Conservation (phyloP, 345 rosid species). For the Anacardium occidentale region DNA sequence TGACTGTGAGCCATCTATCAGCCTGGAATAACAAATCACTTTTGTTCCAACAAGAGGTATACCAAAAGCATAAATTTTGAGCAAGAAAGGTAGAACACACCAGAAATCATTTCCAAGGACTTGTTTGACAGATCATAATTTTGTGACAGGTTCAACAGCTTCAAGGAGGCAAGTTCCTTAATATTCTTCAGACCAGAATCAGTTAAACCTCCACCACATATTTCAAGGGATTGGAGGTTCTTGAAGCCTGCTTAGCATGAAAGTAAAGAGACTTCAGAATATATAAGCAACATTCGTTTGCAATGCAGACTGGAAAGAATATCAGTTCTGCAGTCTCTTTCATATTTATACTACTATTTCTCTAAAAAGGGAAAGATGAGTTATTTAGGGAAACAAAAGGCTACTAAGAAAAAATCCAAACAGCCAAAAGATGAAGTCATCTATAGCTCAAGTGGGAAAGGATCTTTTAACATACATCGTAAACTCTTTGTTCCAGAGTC, state of each 20-base stretch:
- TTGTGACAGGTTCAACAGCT: slow-evolving; percentile 50
- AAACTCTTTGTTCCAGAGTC: slow-evolving; percentile 59
- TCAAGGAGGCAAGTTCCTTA: slow-evolving; percentile 45
- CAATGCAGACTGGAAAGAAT: background rate
- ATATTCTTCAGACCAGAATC: slow-evolving; percentile 62
- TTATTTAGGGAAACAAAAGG: background rate
- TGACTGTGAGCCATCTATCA: background rate
- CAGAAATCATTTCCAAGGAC: slow-evolving; percentile 48
- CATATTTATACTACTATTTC: background rate
- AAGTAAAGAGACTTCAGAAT: background rate
- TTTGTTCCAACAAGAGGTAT: background rate
- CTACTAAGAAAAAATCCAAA: background rate
- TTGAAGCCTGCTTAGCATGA: slow-evolving; percentile 43
- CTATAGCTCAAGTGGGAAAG: background rate
- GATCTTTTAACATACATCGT: slow-evolving; percentile 31
- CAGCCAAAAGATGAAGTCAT: background rate
- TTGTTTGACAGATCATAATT: slow-evolving; percentile 53
- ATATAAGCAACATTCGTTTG: background rate
- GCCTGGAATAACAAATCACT: background rate
- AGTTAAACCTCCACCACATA: slow-evolving; percentile 63
- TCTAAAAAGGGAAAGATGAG: background rate
- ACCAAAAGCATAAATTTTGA: background rate
- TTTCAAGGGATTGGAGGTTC: slow-evolving; percentile 57
- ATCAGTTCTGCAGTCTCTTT: background rate
- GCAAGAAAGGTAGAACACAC: background rate